Base-by-base conservation (phyloP, 192 early-diverging fungal genomes). In the Coemansia sp. region DNA sequence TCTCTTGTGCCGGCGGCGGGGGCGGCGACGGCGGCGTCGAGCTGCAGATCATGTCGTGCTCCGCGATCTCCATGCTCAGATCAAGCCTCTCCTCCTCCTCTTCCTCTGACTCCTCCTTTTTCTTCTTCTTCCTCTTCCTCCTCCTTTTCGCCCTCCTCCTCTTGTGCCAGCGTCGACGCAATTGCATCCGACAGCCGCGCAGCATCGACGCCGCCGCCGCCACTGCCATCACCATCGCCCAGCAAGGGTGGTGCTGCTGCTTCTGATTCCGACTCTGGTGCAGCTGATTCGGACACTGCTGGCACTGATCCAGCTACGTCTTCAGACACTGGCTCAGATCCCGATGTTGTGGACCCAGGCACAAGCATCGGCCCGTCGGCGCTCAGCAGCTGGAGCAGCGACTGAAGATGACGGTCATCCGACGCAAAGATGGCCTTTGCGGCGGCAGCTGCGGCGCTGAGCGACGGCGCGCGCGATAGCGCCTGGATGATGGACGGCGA, bases 401-500 rank as follows among this genome's bases (percentile, higher is more conserved):
- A 77, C 54, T 77, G 67, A 35, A 82, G 60, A 8, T 76, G 73
- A 3, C 71, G 70, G 39, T 73, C 74, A 25, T 82, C 79, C 1
- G 79, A 68, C 15, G 70, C 74, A 60, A 82, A 70, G 5, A 83
- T 73, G 1, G 80, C 67, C 40, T 83, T 83, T 2, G 80, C 75
- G 3, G 74, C 67, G 0, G 65, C 64, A 6, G 64, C 75, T 49
- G n/a, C n/a, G n/a, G 74, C 47, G 4, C 58, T 60, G 20, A 72
- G 64, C 15, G 69, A 53, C 15, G 73, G 65, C 17, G 69, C 43
- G 12, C 32, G 25, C 12, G 73, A 68, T 65, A 83, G 45, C 54
- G 80, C 65, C 68, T 83, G 80, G 43, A 83, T 83, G 27, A 83
- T 83, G 4, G 80, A 83, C 29, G 80, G 80, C 24, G 80, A 83